Evolutionary conservation across 2,329 filamentous ascomycete genomes (phyloP).

Genomic region (Amesomyces nigricolor): DNA sequence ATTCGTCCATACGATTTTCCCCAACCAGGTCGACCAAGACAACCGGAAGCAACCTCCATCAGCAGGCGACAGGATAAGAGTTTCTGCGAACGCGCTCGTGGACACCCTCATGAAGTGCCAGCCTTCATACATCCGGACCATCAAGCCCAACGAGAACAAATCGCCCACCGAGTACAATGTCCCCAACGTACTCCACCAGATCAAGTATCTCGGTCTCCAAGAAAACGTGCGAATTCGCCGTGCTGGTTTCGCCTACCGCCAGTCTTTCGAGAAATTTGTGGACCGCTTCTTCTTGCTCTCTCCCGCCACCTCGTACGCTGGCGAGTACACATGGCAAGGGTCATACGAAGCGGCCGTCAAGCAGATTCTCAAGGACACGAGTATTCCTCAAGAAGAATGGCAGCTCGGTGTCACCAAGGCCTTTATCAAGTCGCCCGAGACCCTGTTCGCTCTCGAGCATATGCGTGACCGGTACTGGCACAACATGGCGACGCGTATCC

Average conservation of each 20-base stretch:
- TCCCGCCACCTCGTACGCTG: slow-evolving; percentile 89
- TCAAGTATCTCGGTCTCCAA: slow-evolving; percentile 98
- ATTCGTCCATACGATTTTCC: slow-evolving; percentile 87
- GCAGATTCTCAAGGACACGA: slow-evolving; percentile 93
- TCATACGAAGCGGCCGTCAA: slow-evolving; percentile 80
- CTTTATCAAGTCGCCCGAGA: slow-evolving; percentile 97
- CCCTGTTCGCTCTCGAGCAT: slow-evolving; percentile 89
- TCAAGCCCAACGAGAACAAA: slow-evolving; percentile 99
- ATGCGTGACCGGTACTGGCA: slow-evolving; percentile 99
- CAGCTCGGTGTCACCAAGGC: slow-evolving; percentile 96
- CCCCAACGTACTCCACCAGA: slow-evolving; percentile 90
- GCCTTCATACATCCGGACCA: slow-evolving; percentile 96
- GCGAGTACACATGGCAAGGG: slow-evolving; percentile 94
- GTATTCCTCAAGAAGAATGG: slow-evolving; percentile 90
- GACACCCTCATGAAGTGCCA: slow-evolving; percentile 95
- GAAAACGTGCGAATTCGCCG: slow-evolving; percentile 97
- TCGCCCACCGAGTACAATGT: slow-evolving; percentile 88
- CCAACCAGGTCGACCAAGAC: slow-evolving; percentile 88
- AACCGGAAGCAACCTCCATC: slow-evolving; percentile 92
- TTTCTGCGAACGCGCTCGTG: slow-evolving; percentile 90
- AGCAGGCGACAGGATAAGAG: slow-evolving; percentile 91
- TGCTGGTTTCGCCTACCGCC: slow-evolving; percentile 93
- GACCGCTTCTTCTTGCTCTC: slow-evolving; percentile 95
- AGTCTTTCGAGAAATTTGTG: slow-evolving; percentile 96
- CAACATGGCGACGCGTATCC: slow-evolving; percentile 97